Percentiles rank a stretch among this genome's conserved stretches.
Evolutionary conservation across 176 grass and related monocot genomes (phyloP).

Genomic region (Bothriochloa decipiens): DNA sequence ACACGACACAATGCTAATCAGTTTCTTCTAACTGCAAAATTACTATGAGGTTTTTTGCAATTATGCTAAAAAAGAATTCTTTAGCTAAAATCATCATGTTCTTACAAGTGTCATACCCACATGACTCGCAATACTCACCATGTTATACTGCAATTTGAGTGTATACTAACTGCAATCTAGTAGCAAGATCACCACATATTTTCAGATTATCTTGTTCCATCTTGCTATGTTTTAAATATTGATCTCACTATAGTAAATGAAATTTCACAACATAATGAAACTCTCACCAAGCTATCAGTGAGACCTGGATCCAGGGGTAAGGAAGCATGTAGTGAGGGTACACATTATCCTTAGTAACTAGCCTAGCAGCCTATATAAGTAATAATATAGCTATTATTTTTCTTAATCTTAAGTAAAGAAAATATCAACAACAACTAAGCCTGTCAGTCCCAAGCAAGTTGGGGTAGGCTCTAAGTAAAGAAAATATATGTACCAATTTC

Average conservation of each 20-base stretch:
- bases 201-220: background rate
- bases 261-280: conserved; percentile 19
- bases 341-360: background rate
- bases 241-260: conserved; percentile 2
- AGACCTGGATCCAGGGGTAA: background rate
- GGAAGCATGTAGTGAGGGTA: background rate
- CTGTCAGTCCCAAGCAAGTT: too few relatives aligned
- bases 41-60: background rate
- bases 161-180: background rate
- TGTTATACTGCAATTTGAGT: background rate
- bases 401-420: background rate
- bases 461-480: too few relatives aligned
- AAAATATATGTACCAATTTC: background rate
- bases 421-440: too few relatives aligned
- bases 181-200: background rate
- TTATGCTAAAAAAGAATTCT: background rate
- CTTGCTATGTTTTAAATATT: background rate
- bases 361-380: background rate
- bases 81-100: background rate
- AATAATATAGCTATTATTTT: background rate
- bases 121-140: background rate
- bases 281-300: background rate
- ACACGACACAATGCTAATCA: background rate
- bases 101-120: background rate
- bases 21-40: conserved; percentile 11